Percentiles rank a stretch among this genome's conserved stretches.
phyloP scores from a whole-genome alignment of 176 grass and related monocot genomes.

The Carex kokanica region DNA sequence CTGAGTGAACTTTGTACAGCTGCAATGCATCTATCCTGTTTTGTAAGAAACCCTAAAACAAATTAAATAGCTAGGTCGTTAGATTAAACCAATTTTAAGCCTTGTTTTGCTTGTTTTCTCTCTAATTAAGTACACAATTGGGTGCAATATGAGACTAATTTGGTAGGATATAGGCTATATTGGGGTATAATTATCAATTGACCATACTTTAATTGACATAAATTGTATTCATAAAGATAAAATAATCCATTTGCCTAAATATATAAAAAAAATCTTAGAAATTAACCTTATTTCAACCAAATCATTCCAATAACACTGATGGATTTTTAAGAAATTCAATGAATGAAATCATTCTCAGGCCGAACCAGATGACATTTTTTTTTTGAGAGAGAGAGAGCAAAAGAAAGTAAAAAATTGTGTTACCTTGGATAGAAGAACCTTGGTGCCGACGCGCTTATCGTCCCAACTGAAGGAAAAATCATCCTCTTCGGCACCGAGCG shows the following conservation, averaged over 20 bases:
- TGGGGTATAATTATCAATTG: too few species aligned
- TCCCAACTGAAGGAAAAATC: slow-evolving; percentile 83
- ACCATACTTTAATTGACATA: too few species aligned
- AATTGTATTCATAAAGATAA: too few species aligned
- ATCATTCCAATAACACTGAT: neutral
- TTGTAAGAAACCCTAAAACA: slow-evolving; percentile 42
- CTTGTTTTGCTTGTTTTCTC: neutral
- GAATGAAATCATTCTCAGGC: neutral
- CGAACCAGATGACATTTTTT: neutral
- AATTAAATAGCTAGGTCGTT: neutral
- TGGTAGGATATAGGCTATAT: neutral
- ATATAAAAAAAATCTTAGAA: neutral
- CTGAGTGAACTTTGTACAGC: slow-evolving; percentile 73
- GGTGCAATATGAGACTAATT: neutral
- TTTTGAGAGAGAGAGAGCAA: neutral
- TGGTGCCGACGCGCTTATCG: slow-evolving; percentile 61
- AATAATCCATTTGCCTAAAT: too few species aligned
- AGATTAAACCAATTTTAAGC: neutral
- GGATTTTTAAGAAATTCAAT: neutral
- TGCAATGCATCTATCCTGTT: slow-evolving; percentile 29
- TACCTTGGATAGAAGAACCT: slow-evolving; percentile 69
- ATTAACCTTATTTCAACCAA: neutral
- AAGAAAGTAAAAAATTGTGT: neutral
- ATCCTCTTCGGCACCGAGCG: slow-evolving; percentile 56
- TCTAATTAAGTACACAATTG: neutral